Evolutionary conservation across 2,329 filamentous ascomycete species (phyloP), one percentile per base, ranked within the genome.

Genomic region (Fusarium graminum): DNA sequence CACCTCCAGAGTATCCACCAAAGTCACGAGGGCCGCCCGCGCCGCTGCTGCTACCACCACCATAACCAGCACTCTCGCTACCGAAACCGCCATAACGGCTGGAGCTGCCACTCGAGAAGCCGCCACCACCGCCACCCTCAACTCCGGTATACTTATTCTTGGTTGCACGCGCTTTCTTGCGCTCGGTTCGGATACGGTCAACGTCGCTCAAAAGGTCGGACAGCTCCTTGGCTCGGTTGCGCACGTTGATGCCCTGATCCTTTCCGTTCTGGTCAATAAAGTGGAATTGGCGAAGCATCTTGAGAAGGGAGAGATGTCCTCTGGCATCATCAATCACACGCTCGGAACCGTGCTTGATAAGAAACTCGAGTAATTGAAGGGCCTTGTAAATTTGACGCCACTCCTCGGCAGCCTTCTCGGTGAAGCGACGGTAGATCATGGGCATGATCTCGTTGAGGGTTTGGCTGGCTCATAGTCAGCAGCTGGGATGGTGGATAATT

Each of bases 341-440:
- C 79, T 99, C 95, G 13, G 95, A 98, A 65, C 95, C 95, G 78
- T 99, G 95, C 84, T 99, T 99, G 81, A 99, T 91, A 30, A 99
- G 87, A 75, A 97, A 97, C 78, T 99, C 94, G 76, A 99, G 90
- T 55, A 99, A 86, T 84, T 98, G 95, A 25, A 99, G 89, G 11
- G 93, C 91, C 84, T 99, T 99, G 86, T 99, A 99, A 76, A 99
- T 99, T 79, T 99, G 95, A 70, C 95, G 88, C 95, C 95, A 99
- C 81, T 99, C 95, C 78, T 99, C 95, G 55, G 95, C 94, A 9
- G 93, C 87, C 83, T 99, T 99, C 78, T 99, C 95, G 63, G 95
- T 99, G 80, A 99, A 99, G 68, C 95, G 92, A 75, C 96, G 95
- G 83, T 99, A 99, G 76, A 99, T 97, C 93, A 99, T 95, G 69